Base-by-base conservation (phyloP, 1,139 yeast genomes). In the Debaryomyces udenii region DNA sequence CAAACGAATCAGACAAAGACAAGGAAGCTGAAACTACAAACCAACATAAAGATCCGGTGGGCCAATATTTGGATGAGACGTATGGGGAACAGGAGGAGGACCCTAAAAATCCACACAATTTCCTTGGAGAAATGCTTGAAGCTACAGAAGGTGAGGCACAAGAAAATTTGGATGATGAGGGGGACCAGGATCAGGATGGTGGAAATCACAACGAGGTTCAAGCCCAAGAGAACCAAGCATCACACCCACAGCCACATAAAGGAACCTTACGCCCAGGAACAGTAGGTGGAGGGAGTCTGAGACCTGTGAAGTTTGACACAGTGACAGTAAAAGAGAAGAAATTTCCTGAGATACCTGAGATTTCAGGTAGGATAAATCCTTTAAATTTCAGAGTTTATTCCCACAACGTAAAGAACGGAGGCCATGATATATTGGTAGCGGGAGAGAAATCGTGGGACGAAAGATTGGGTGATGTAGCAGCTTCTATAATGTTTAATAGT, bases 351-450 rank as follows among this genome's bases (percentile, higher is more conserved):
- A 45, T 61, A 2, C 53, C 57, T 3, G 46, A 46, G 9, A 43
- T 51, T 29, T 51, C 57, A 27, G 29, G 38, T 11, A 18, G 36
- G 6, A 47, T 56, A 10, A 41, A 48, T 5, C 57, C 60, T 1
- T 37, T 66, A 4, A 43, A 41, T 13, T 65, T 69, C 48, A 55
- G 74, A 26, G 56, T 69, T 15, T 68, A 68, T 46, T 62, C 71
- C 4, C 74, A 69, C 43, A 69, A 69, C 48, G 59, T 68, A 35
- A 66, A 65, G 41, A 68, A 66, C 45, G 72, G 70, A 3, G 68
- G 63, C 10, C 61, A 59, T 40, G 54, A 49, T 4, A 42, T 39
- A 6, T 50, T 66, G 14, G 63, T 49, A 4, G 50, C 57, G 0
- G 72, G 70, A 2, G 74, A 68, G 46, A 53, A 48, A 35, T 48